phyloP scores from a whole-genome alignment of 495 filamentous ascomycete genomes.

The Hypomontagnella submonticulosa region DNA sequence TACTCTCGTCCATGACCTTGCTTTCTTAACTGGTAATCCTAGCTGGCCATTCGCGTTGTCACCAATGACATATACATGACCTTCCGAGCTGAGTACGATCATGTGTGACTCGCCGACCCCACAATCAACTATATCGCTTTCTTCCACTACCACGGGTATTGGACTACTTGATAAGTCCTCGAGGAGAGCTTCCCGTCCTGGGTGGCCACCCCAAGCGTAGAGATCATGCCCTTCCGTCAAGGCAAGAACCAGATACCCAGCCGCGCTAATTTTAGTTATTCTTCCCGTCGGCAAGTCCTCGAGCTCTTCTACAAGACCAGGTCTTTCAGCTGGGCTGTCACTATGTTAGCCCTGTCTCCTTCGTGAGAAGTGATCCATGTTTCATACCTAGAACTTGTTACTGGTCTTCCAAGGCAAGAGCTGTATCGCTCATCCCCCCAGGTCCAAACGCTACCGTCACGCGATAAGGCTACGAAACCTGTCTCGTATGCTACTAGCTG shows the following conservation, averaged over 20 bases:
- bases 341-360: slow-evolving; percentile 14
- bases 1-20: slow-evolving; percentile 50
- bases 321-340: slow-evolving; percentile 54
- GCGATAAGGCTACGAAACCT: slow-evolving; percentile 63
- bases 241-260: slow-evolving; percentile 67
- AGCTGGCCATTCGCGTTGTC: slow-evolving; percentile 68
- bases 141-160: slow-evolving; percentile 51
- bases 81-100: slow-evolving; percentile 62
- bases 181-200: slow-evolving; percentile 30
- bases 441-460: slow-evolving; percentile 62
- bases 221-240: slow-evolving; percentile 67
- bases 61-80: slow-evolving; percentile 66
- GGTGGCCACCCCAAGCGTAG: slow-evolving; percentile 70
- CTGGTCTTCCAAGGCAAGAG: slow-evolving; percentile 59
- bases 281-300: slow-evolving; percentile 60
- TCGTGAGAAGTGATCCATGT: slow-evolving; percentile 4
- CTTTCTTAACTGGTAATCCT: slow-evolving; percentile 51
- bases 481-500: slow-evolving; percentile 64
- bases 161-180: slow-evolving; percentile 45
- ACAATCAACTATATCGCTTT: slow-evolving; percentile 63
- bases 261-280: slow-evolving; percentile 64
- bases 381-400: slow-evolving; percentile 47
- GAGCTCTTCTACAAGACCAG: slow-evolving; percentile 60
- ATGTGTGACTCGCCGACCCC: slow-evolving; percentile 69
- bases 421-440: slow-evolving; percentile 70